Conservation (phyloP, 108 stramenopile genomes). For the Craspedostauros australis region DNA sequence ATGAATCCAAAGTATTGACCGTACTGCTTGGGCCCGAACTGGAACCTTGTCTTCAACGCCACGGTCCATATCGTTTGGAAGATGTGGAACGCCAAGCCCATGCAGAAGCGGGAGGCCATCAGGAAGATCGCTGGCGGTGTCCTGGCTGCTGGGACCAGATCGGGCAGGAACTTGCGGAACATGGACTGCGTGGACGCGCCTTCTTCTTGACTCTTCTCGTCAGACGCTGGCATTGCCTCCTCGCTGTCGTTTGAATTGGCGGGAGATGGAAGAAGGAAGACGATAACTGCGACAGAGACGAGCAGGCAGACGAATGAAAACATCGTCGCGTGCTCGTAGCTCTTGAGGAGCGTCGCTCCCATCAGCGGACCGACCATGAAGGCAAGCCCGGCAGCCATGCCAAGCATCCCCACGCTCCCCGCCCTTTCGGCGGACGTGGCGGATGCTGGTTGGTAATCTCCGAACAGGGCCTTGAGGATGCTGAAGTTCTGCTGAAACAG, state of each 20-base stretch:
- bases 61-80: slow-evolving; percentile 80
- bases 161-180: slow-evolving; percentile 10
- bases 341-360: slow-evolving; percentile 29
- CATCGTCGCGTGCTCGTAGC: slow-evolving; percentile 43
- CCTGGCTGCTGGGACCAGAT: slow-evolving; percentile 43
- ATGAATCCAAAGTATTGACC: slow-evolving; percentile 77
- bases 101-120: slow-evolving; percentile 44
- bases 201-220: slow-evolving; percentile 13
- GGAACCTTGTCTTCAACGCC: slow-evolving; percentile 60
- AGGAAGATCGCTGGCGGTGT: slow-evolving; percentile 60
- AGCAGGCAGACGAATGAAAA: slow-evolving; percentile 40
- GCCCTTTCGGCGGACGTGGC: slow-evolving; percentile 43
- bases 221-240: slow-evolving; percentile 6
- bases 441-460: slow-evolving; percentile 56
- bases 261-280: slow-evolving; percentile 26
- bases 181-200: background rate
- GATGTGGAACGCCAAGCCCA: slow-evolving; percentile 77
- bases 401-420: slow-evolving; percentile 62
- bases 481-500: slow-evolving; percentile 75
- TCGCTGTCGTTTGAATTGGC: background rate
- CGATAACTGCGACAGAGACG: slow-evolving; percentile 29
- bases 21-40: slow-evolving; percentile 74
- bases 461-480: slow-evolving; percentile 66
- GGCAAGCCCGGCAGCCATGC: slow-evolving; percentile 76
- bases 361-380: slow-evolving; percentile 78